Conservation (phyloP, 306 rosid genomes). For the Heteromeles arbutifolia region DNA sequence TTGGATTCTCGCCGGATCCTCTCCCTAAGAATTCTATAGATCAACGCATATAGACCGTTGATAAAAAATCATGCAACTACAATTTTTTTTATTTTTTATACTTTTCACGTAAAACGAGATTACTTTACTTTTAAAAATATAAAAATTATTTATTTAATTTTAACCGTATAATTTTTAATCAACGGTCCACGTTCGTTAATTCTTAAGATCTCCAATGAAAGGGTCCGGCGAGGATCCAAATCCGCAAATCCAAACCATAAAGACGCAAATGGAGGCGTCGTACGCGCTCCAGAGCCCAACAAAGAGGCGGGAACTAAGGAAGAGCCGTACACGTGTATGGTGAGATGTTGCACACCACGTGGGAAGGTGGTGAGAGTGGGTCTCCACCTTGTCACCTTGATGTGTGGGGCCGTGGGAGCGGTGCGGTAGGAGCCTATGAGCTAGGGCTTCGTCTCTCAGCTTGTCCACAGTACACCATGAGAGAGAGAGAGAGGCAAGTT, state of each 20-base stretch:
- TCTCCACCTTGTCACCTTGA: not conserved
- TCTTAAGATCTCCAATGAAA: too few species aligned
- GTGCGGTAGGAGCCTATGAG: not conserved
- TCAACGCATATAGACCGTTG: too few species aligned
- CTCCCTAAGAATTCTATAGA: too few species aligned
- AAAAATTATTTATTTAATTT: too few species aligned
- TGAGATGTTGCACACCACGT: constrained; percentile 1
- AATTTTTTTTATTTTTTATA: too few species aligned
- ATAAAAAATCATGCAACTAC: too few species aligned
- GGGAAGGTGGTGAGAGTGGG: not conserved
- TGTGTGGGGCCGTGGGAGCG: not conserved
- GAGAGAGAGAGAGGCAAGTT: not conserved
- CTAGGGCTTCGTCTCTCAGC: not conserved
- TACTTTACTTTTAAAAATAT: too few species aligned
- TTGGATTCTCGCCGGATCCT: too few species aligned
- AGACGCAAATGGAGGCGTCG: not conserved
- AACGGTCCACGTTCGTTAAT: too few species aligned
- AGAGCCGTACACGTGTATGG: constrained; percentile 10
- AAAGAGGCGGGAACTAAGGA: constrained; percentile 21
- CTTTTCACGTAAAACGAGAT: too few species aligned
- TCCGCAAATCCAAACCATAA: not conserved
- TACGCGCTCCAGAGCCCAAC: not conserved
- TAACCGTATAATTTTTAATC: too few species aligned
- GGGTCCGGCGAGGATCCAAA: too few species aligned
- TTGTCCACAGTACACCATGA: not conserved